A percentile compares a stretch with the other conserved stretches of the same genome.
Conservation (phyloP, 2,329 filamentous ascomycete species). For the Mycosphaerella arachidis region DNA sequence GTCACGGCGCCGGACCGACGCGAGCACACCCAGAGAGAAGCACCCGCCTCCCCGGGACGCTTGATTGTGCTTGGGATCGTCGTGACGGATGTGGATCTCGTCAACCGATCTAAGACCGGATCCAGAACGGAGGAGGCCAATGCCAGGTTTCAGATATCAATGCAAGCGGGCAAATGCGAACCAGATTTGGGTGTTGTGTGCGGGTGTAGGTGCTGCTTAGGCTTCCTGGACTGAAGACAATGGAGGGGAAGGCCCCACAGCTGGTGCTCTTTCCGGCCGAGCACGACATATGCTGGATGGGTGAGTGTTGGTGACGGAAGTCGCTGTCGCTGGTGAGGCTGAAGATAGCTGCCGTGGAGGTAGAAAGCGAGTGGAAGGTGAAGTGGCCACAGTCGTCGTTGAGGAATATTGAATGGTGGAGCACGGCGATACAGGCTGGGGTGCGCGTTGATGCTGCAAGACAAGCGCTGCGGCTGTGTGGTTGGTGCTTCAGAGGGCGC, state of each 20-base stretch:
- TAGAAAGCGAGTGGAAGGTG: background rate
- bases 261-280: background rate
- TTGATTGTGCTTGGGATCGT: constrained; percentile 11
- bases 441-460: constrained; percentile 5
- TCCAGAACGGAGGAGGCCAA: constrained; percentile 1
- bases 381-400: background rate
- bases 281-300: background rate
- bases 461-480: constrained; percentile 11
- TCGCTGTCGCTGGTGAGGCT: background rate
- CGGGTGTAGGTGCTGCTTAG: background rate
- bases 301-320: background rate
- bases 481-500: constrained; percentile 17
- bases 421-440: background rate
- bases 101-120: constrained; percentile 15
- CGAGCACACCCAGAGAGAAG: constrained; percentile 18
- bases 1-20: constrained; percentile 13
- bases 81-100: constrained; percentile 18
- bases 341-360: background rate
- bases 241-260: constrained; percentile 21
- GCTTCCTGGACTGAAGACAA: constrained; percentile 1
- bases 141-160: constrained; percentile 19
- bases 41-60: constrained; percentile 18
- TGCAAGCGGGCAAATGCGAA: constrained; percentile 14
- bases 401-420: background rate
- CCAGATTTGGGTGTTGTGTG: constrained; percentile 10